These are phyloP conservation scores for Kuraishia piskuri DNA, from an alignment of 805 yeast species.

Conservation along the genomic window DNA sequence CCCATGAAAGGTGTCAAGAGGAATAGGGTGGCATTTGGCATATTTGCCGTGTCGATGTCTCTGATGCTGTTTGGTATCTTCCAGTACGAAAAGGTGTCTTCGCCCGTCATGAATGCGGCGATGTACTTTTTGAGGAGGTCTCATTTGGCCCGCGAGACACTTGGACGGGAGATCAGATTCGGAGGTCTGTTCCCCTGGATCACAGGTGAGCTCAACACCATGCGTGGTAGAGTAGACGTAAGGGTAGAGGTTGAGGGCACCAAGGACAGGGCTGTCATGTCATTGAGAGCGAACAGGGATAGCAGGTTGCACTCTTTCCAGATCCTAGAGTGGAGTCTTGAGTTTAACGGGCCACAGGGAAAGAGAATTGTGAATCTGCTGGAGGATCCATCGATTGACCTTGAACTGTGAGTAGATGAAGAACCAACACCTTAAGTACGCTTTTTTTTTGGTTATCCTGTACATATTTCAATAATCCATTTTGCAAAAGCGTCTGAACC, in stretches of 20 bases:
- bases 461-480: not conserved
- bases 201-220: constrained; percentile 74
- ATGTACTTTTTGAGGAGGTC: constrained; percentile 80
- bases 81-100: constrained; percentile 87
- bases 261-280: constrained; percentile 40
- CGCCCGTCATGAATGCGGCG: constrained; percentile 84
- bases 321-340: constrained; percentile 56
- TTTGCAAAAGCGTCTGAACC: not conserved
- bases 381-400: constrained; percentile 32
- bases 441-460: not conserved
- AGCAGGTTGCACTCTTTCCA: constrained; percentile 47
- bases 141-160: constrained; percentile 42
- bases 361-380: constrained; percentile 32
- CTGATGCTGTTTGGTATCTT: constrained; percentile 57
- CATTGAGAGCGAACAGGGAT: constrained; percentile 66
- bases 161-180: constrained; percentile 75
- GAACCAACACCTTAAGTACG: not conserved
- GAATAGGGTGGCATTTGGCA: constrained; percentile 44
- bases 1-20: constrained; percentile 49
- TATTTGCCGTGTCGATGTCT: constrained; percentile 46
- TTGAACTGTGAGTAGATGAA: constrained; percentile 11
- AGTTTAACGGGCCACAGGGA: constrained; percentile 32
- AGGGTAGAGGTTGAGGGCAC: constrained; percentile 64
- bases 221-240: constrained; percentile 73
- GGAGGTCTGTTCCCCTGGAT: constrained; percentile 83